These are phyloP conservation scores for Rubia yunnanensis DNA, from an alignment of 257 asterid species.

Conservation along the genomic window DNA sequence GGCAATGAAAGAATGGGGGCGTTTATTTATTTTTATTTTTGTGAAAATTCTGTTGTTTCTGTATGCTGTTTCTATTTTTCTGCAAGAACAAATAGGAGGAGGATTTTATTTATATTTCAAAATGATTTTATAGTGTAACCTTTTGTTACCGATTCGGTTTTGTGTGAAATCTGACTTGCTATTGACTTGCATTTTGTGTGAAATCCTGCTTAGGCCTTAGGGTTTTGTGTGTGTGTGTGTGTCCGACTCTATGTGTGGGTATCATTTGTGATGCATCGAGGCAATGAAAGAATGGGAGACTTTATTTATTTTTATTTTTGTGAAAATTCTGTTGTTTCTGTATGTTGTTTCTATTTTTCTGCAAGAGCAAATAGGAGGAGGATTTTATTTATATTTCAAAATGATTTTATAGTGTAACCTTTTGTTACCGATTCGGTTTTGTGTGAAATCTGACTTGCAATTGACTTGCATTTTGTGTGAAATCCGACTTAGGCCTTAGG, in stretches of 20 bases:
- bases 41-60: not conserved
- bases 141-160: not conserved
- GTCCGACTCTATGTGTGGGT: not conserved
- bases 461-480: not conserved
- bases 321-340: not conserved
- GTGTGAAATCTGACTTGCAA: not conserved
- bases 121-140: not conserved
- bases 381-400: not conserved
- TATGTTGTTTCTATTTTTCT: not conserved
- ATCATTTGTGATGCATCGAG: not conserved
- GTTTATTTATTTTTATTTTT: too few species aligned
- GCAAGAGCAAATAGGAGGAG: not conserved
- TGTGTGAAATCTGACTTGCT: not conserved
- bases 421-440: not conserved
- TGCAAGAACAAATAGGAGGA: not conserved
- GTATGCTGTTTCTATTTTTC: not conserved
- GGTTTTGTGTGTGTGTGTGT: not conserved
- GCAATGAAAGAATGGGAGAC: not conserved
- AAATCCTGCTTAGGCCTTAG: not conserved
- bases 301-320: too few species aligned
- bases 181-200: not conserved
- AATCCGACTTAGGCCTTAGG: not conserved
- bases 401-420: not conserved
- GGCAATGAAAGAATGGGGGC: not conserved
- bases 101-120: not conserved